A percentile compares a stretch with the other conserved stretches of the same genome.
Evolutionary conservation across 495 filamentous ascomycete genomes (phyloP).

Genomic region (Penicillium chermesinum): DNA sequence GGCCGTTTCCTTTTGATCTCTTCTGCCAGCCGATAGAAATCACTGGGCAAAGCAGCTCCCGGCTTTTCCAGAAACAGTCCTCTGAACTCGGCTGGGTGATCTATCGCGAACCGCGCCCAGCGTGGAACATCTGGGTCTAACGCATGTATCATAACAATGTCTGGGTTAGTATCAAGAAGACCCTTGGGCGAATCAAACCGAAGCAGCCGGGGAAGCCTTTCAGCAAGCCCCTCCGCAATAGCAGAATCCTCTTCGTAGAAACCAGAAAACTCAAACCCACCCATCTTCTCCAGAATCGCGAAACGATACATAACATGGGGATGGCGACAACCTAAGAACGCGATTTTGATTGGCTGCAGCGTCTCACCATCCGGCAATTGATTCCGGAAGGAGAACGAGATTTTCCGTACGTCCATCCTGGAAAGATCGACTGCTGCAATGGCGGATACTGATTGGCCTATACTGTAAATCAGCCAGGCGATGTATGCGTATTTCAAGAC

Average conservation of each 20-base stretch:
- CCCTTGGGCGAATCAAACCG: constrained; percentile 6
- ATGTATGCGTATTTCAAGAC: not conserved
- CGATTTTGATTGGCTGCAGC: constrained; percentile 10
- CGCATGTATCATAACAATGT: constrained; percentile 16
- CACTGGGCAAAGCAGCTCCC: not conserved
- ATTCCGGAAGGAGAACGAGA: constrained; percentile 10
- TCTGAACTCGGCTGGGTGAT: constrained; percentile 11
- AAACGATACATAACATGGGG: constrained; percentile 17
- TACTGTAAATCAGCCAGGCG: too few relatives aligned
- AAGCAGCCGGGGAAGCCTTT: constrained; percentile 9
- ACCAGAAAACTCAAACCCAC: constrained; percentile 14
- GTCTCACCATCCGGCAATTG: not conserved
- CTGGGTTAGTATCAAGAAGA: constrained; percentile 12
- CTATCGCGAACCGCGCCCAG: constrained; percentile 13
- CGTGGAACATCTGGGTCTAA: constrained; percentile 15
- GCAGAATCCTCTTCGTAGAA: constrained; percentile 12
- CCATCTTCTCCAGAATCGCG: constrained; percentile 13
- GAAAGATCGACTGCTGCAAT: too few relatives aligned
- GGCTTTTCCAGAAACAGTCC: constrained; percentile 10
- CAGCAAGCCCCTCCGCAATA: constrained; percentile 5
- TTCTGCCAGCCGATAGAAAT: not conserved
- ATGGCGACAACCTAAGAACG: constrained; percentile 11
- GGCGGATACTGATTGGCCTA: too few relatives aligned
- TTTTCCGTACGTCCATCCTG: constrained; percentile 11
- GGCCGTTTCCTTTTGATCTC: not conserved